Base-by-base conservation (phyloP, 1,139 yeast genomes). In the Sugiyamaella pinicola region DNA sequence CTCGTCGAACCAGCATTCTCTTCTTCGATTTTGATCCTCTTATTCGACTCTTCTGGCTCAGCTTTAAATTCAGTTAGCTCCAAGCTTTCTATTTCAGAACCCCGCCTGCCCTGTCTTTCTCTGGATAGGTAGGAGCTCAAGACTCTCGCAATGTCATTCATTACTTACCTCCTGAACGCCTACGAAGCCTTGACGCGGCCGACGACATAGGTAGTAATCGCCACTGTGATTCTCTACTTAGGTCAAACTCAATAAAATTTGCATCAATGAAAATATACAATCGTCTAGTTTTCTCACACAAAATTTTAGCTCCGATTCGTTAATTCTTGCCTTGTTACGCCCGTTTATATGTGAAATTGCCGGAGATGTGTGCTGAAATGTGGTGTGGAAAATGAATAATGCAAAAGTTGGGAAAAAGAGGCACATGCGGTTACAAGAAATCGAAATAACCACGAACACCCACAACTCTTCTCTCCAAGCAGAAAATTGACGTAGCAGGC, bases 261-360 rank as follows among this genome's bases (percentile, higher is more conserved):
- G 50, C 54, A 59, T 60, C 58, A 57, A 55, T 50, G 34, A 34
- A 52, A 52, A 56, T 55, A 54, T 47, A 33, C 13, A 7, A 9
- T 24, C 45, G 24, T 2, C 39, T 31, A 41, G 38, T 49, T 44
- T 49, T 49, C 47, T 52, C 57, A 51, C 53, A 43, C 56, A 47
- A 56, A 57, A 46, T 57, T 53, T 53, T 56, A 52, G 40, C 26
- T 31, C 37, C 47, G 43, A 39, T 31, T 31, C 61, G 55, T 35
- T 12, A 37, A 38, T 28, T 28, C 17, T 33, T n/a, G 40, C 24
- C 28, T 18, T 13, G 47, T 33, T 21, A 33, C 39, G 33, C 21
- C 3, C 10, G 5, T 43, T 43, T 43, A 8, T 33, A 34, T 19
- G n/a, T 12, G 22, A 33, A 35, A 35, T 6, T 45, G 10, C 3